phyloP scores from a whole-genome alignment of 345 rosid genomes.

The Populus ilicifolia region DNA sequence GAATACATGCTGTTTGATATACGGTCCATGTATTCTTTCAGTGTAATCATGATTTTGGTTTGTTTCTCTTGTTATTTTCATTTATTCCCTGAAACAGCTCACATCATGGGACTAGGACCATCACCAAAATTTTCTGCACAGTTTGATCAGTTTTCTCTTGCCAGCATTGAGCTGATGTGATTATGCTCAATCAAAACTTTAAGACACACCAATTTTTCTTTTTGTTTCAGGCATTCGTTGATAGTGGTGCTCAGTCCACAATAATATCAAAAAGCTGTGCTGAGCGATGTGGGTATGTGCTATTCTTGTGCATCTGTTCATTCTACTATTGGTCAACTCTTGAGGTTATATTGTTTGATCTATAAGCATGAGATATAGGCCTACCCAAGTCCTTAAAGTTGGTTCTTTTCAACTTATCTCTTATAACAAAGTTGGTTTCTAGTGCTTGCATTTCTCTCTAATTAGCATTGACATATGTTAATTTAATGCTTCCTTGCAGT shows the following conservation, averaged over 20 bases:
- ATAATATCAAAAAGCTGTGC: conserved; percentile 98
- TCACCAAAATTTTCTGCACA: neutral
- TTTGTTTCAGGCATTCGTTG: conserved; percentile 82
- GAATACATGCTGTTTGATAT: neutral
- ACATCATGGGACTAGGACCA: neutral
- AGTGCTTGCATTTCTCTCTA: neutral
- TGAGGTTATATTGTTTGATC: neutral
- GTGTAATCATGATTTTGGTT: neutral
- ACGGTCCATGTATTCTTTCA: neutral
- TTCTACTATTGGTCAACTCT: neutral
- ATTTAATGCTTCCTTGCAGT: neutral
- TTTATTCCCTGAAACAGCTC: neutral
- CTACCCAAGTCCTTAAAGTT: neutral
- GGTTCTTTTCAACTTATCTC: neutral
- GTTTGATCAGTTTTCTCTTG: neutral
- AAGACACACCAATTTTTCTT: neutral
- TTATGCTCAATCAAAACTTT: neutral
- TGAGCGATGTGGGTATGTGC: conserved; percentile 81
- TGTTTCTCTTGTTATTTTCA: neutral
- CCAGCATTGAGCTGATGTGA: neutral
- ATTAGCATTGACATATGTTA: neutral
- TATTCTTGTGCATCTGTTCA: neutral
- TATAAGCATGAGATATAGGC: neutral
- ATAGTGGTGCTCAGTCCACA: conserved; percentile 98
- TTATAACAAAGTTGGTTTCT: neutral